Evolutionary conservation across 768 basidiomycete genomes (phyloP).

Genomic region (Kondoa subrosea): DNA sequence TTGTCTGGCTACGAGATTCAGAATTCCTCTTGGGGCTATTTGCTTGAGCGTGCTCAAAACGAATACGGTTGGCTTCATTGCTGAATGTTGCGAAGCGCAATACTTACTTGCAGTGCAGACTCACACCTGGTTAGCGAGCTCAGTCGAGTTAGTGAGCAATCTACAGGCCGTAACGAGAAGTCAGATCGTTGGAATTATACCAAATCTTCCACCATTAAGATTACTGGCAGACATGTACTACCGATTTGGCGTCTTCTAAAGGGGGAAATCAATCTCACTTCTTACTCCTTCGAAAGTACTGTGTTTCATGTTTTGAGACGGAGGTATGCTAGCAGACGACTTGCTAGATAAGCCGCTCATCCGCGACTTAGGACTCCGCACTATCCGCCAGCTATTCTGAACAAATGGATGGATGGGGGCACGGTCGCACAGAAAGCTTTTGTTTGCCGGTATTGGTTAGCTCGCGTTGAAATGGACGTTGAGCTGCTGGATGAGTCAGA

Average conservation of each 20-base stretch:
- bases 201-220: slow-evolving; percentile 64
- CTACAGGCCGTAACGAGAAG: slow-evolving; percentile 24
- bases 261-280: slow-evolving; percentile 55
- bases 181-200: slow-evolving; percentile 52
- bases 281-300: slow-evolving; percentile 79
- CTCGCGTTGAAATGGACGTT: slow-evolving; percentile 51
- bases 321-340: slow-evolving; percentile 43
- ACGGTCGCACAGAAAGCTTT: slow-evolving; percentile 42
- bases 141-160: slow-evolving; percentile 47
- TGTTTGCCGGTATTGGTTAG: slow-evolving; percentile 48
- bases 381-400: slow-evolving; percentile 48
- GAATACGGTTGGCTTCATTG: slow-evolving; percentile 13
- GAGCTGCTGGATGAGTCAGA: slow-evolving; percentile 69
- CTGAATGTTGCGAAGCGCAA: not conserved
- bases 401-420: slow-evolving; percentile 49
- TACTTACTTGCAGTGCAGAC: too few relatives aligned
- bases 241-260: slow-evolving; percentile 88
- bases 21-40: slow-evolving; percentile 73
- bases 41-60: slow-evolving; percentile 46
- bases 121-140: slow-evolving; percentile 56
- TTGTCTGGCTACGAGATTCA: slow-evolving; percentile 86
- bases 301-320: slow-evolving; percentile 59
- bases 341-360: not conserved
- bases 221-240: slow-evolving; percentile 73
- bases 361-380: slow-evolving; percentile 51